Evolutionary conservation across 768 basidiomycete species (phyloP), one percentile per base, ranked within the genome.

Genomic region (Dioszegia hungarica): DNA sequence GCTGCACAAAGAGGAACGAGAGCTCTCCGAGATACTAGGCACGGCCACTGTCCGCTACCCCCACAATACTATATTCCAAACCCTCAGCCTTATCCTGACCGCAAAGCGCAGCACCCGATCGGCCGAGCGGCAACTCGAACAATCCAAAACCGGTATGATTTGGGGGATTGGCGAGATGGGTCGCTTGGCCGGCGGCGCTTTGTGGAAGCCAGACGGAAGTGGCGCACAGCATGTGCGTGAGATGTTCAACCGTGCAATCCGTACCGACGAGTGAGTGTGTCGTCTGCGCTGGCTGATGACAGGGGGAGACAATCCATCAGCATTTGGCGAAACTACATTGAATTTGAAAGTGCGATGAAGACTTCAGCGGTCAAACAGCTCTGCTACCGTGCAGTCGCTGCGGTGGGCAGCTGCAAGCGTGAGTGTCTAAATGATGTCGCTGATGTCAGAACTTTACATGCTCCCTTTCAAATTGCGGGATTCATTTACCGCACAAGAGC

Each of bases 301-400:
- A 78, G 76, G 0, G 75, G 75, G 0, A 60, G 60, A 28, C 61
- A 68, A 1, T 77, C 68, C 0, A 56, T 75, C 1, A 59, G 70
- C 0, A 34, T 79, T 0, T 79, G 77, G 77, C 63, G 59, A 27
- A 61, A 77, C 6, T 78, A 76, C 48, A 77, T 79, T 65, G 77
- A 79, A 14, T 78, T 78, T 45, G 77, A 78, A 57, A 48, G 66
- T 20, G 54, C 68, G 4, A 73, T 75, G 57, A 66, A 67, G 5
- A 62, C 69, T 19, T 33, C 50, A 0, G 56, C 62, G 1, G 78
- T 75, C 2, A 79, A 79, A 44, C 58, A 62, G 11, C 63, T 78
- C 15, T 70, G 77, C 31, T 77, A 75, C 48, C 64, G 75, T 31
- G 77, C 78, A 0, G 57, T 78, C 2, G 62, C 69, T 1, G 66